Base-by-base conservation (phyloP, 2,329 filamentous ascomycete species). In the Raffaelea ambrosiae region DNA sequence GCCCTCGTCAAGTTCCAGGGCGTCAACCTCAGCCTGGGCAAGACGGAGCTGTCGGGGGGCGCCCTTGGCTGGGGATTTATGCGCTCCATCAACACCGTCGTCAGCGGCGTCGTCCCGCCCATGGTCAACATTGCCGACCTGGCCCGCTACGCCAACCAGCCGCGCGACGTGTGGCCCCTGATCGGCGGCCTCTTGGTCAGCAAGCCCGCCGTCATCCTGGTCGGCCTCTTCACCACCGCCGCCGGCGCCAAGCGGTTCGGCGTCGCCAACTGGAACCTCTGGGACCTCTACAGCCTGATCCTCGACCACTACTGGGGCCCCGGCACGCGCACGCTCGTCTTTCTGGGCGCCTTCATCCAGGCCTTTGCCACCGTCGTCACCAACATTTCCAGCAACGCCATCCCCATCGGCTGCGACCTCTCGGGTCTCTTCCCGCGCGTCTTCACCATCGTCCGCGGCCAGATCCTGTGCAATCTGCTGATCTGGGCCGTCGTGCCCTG, bases 161-260 rank as follows among this genome's bases (percentile, higher is more conserved):
- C 61, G 59, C 18, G 63, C 64, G 13, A 66, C 60, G 3, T 51
- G n/a, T 49, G 43, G 38, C 41, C 47, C 3, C 43, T 44, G 3
- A 20, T 43, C 46, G 55, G 70, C 5, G 69, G 69, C 11, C 70
- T 72, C 47, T 54, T 71, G 14, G 58, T 63, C 0, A 70, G 67
- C 1, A 61, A 66, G 2, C 65, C 67, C 3, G 65, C 68, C 46
- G 68, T 70, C 54, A 65, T 67, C 44, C 54, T 56, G 46, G 56
- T 72, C 8, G 69, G 69, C 13, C 70, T 72, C 47, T 53, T 70
- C 19, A 60, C 63, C 0, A 70, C 68, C 0, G 61, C 65, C 1
- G 66, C 67, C 9, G 65, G 69, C 46, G 68, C 69, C 53, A 65
- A 67, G 44, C 54, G 54, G 11, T 70, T 66, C 61, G 64, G 61